Evolutionary conservation across 805 yeast species (phyloP).

Genomic region (Candida fluviatilis): DNA sequence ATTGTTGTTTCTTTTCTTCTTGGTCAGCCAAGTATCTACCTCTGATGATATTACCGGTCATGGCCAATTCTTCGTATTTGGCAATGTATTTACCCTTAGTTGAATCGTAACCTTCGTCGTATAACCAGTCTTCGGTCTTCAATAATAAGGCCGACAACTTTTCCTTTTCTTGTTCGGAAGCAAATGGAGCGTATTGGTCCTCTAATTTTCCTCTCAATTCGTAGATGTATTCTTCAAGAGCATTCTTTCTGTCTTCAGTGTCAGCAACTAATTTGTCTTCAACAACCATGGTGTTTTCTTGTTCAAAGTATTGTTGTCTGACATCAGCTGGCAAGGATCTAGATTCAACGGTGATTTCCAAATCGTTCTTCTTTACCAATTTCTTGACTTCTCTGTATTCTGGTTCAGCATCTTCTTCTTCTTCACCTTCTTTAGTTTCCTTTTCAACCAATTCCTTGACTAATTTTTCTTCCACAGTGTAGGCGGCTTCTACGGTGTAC

Average conservation of each 20-base stretch:
- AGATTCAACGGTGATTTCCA: slow-evolving; percentile 56
- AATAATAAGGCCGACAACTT: slow-evolving; percentile 67
- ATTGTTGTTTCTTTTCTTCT: slow-evolving; percentile 91
- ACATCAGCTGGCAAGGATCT: slow-evolving; percentile 54
- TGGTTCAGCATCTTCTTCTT: slow-evolving; percentile 68
- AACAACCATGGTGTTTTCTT: slow-evolving; percentile 77
- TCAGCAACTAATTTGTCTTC: slow-evolving; percentile 96
- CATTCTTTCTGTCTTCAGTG: slow-evolving; percentile 98
- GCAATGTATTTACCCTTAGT: slow-evolving; percentile 96
- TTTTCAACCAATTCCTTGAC: slow-evolving; percentile 83
- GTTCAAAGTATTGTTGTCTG: slow-evolving; percentile 66
- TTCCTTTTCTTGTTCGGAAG: slow-evolving; percentile 85
- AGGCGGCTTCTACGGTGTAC: slow-evolving; percentile 89
- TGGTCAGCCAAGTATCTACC: slow-evolving; percentile 93
- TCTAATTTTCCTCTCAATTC: slow-evolving; percentile 96
- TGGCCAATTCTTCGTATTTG: slow-evolving; percentile 93
- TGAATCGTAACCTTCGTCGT: slow-evolving; percentile 95
- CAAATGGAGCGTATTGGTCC: slow-evolving; percentile 83
- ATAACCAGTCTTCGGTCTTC: slow-evolving; percentile 96
- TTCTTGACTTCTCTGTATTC: slow-evolving; percentile 87
- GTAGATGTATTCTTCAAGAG: slow-evolving; percentile 97
- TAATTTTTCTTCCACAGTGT: slow-evolving; percentile 86
- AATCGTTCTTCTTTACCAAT: slow-evolving; percentile 85
- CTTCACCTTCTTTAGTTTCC: slow-evolving; percentile 46
- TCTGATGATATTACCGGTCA: slow-evolving; percentile 89